Base-by-base conservation (phyloP, 1,139 yeast species). In the Debaryomycetaceae sp. region DNA sequence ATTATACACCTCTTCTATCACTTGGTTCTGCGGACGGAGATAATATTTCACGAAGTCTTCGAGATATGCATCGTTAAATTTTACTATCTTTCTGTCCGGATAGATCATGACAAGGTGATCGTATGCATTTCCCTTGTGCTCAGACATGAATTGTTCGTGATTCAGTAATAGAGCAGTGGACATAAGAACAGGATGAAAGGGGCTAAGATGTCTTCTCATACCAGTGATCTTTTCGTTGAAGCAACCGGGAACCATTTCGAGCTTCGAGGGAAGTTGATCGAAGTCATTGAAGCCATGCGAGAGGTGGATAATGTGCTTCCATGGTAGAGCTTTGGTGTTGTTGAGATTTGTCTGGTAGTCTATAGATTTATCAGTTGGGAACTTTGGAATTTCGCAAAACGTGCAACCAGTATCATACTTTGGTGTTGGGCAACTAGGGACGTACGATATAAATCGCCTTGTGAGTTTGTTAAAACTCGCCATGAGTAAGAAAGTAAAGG, bases 391-490 rank as follows among this genome's bases (percentile, higher is more conserved):
- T 46, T 62, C 58, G 53, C 91, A 84, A 50, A 65, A 69, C 0
- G 87, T 81, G 56, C 88, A 83, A 0, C 87, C 87, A 0, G 86
- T 80, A 49, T 82, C 84, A 42, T 64, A 63, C 7, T 42, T 49
- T 0, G 87, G 85, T 6, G 61, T 57, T 0, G 87, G 87, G 51
- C 86, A 80, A 27, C 48, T 49, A 6, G 45, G 42, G 2, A 43
- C 34, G 34, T 39, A 43, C 27, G 45, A 43, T 24, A 33, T 43
- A 34, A 39, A 43, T 9, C 42, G 22, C 29, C 40, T 40, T 9
- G 34, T 3, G 11, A 11, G 31, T 7, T 4, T 7, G 11, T 27
- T 8, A 8, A 27, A 27, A 8, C 31, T 27, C 31, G 31, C 11
- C 11, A 27, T 27, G 11, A 17, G 20, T 17, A 17, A 17, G 20